Evolutionary conservation across 2,329 filamentous ascomycete genomes (phyloP).

Genomic region (Hyphodiscus sp.): DNA sequence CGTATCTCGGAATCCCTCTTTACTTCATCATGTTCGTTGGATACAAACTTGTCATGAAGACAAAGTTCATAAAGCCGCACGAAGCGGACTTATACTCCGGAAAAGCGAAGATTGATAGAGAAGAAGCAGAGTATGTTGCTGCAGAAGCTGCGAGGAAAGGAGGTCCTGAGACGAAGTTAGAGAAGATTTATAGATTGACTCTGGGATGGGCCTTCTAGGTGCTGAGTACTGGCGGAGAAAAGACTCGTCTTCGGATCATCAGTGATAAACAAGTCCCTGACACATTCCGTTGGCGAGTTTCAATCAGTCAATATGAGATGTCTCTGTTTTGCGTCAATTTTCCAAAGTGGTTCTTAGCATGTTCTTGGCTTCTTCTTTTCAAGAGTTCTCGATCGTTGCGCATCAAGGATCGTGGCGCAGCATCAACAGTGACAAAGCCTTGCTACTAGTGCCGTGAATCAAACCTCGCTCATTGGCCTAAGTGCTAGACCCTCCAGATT

Average conservation of each 20-base stretch:
- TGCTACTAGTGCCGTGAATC: too few species aligned
- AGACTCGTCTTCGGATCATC: background rate
- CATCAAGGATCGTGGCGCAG: too few species aligned
- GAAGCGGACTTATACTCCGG: conserved; percentile 51
- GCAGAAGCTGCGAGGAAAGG: conserved; percentile 15
- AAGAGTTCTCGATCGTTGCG: too few species aligned
- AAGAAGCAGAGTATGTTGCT: conserved; percentile 40
- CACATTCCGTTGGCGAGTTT: background rate
- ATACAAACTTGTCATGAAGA: conserved; percentile 42
- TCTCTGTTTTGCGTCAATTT: too few species aligned
- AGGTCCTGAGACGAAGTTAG: conserved; percentile 7
- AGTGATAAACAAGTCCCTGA: background rate
- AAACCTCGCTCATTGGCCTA: too few species aligned
- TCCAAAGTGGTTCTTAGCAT: too few species aligned
- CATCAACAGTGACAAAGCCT: too few species aligned
- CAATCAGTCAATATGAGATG: background rate
- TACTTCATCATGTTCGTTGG: conserved; percentile 55
- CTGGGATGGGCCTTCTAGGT: conserved; percentile 9
- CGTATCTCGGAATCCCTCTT: conserved; percentile 56
- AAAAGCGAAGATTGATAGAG: conserved; percentile 53
- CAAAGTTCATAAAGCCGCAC: conserved; percentile 38
- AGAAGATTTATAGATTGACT: conserved; percentile 10
- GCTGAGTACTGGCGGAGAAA: background rate
- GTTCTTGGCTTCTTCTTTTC: too few species aligned
- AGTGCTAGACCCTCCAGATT: too few species aligned